Percentiles rank a stretch among this genome's conserved stretches.
These are phyloP conservation scores for Ordospora pajunii DNA, from an alignment of 371 early-diverging fungal genomes.

Conservation along the genomic window DNA sequence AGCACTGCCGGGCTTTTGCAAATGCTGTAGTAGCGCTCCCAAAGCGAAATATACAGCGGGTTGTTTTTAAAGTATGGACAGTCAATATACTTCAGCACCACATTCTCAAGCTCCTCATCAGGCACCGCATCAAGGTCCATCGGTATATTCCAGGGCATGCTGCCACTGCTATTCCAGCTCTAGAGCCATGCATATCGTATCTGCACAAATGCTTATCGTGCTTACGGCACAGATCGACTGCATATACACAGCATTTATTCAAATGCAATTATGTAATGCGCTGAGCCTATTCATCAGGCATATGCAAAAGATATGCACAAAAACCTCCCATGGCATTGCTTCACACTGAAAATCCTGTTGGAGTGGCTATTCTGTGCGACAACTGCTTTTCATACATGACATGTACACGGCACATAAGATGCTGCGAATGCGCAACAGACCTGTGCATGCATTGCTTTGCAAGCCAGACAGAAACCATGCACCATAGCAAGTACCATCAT, in stretches of 20 bases:
- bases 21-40: conserved; percentile 41
- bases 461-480: conserved; percentile 69
- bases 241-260: no score
- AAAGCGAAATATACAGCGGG: conserved; percentile 54
- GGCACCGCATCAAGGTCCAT: not conserved
- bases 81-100: conserved; percentile 41
- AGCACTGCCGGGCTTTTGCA: conserved; percentile 42
- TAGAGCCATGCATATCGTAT: not conserved
- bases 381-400: conserved; percentile 42
- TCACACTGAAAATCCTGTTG: not conserved
- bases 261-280: no score
- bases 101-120: conserved; percentile 36
- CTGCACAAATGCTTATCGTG: not conserved
- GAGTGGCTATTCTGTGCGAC: conserved; percentile 42
- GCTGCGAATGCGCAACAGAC: conserved; percentile 81
- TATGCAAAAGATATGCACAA: not conserved
- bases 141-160: not conserved
- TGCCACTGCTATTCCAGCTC: not conserved
- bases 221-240: no score
- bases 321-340: conserved; percentile 25
- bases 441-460: conserved; percentile 85
- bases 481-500: conserved; percentile 72
- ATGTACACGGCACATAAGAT: conserved; percentile 64
- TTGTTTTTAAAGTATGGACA: conserved; percentile 57
- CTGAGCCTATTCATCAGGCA: not conserved